A percentile compares a stretch with the other conserved stretches of the same genome.
Evolutionary conservation across 2,329 filamentous ascomycete species (phyloP).

Genomic region (Clonostachys byssicola): DNA sequence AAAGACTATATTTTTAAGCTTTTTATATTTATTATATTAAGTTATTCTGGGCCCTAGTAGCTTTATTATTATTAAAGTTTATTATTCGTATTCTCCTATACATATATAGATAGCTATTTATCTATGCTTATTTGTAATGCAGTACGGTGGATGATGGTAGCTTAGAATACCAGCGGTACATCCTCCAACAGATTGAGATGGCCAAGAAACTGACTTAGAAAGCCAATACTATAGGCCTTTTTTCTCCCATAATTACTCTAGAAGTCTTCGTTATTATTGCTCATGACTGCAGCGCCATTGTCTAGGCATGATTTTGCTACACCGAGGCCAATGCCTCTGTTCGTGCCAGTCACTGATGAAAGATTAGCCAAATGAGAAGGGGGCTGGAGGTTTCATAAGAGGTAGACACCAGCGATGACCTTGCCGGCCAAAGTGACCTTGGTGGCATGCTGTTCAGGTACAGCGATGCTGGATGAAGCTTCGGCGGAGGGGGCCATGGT

Average conservation of each 20-base stretch:
- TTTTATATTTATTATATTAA: too few species aligned
- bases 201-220: background rate
- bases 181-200: slow-evolving; percentile 3
- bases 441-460: background rate
- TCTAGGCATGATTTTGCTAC: slow-evolving; percentile 2
- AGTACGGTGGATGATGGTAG: slow-evolving; percentile 32
- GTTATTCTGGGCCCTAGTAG: too few species aligned
- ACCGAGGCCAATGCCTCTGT: slow-evolving; percentile 1
- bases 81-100: too few species aligned
- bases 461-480: too few species aligned
- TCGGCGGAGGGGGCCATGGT: too few species aligned
- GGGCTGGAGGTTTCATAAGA: background rate
- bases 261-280: slow-evolving; percentile 24
- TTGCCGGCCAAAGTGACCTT: background rate
- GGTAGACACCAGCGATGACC: background rate
- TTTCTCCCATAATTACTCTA: slow-evolving; percentile 30
- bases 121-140: too few species aligned
- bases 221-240: slow-evolving; percentile 37
- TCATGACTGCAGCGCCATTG: slow-evolving; percentile 18
- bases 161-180: slow-evolving; percentile 33
- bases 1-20: too few species aligned
- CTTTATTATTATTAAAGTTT: too few species aligned
- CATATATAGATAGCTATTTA: too few species aligned
- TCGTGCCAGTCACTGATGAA: slow-evolving; percentile 1
- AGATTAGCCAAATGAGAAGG: too few species aligned